Conservation (phyloP, 192 early-diverging fungal genomes). For the Jimgerdemannia lactiflua region DNA sequence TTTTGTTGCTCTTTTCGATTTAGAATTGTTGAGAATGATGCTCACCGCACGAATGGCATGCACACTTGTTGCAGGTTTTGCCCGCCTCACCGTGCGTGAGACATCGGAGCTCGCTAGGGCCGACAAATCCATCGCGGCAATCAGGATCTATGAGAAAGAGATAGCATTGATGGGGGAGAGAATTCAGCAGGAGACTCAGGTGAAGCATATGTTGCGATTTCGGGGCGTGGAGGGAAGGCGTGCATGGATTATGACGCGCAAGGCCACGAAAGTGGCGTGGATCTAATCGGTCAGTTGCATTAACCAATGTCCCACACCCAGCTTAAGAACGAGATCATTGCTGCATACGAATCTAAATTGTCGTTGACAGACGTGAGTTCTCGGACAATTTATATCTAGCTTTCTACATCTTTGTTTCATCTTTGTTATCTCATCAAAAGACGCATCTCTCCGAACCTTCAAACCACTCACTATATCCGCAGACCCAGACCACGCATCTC, state of each 20-base stretch:
- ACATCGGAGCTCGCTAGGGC: neutral
- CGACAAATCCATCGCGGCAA: neutral
- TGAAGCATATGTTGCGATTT: neutral
- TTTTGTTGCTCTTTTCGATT: too few species aligned
- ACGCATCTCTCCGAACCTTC: neutral
- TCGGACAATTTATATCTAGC: neutral
- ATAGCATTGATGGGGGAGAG: neutral
- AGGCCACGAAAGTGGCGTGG: too few species aligned
- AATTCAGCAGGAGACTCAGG: neutral
- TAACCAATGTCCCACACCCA: neutral
- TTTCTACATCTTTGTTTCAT: neutral
- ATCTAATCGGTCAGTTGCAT: neutral
- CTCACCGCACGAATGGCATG: too few species aligned
- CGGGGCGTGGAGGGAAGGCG: too few species aligned
- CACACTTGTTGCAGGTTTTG: too few species aligned
- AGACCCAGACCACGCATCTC: neutral
- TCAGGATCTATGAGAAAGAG: neutral
- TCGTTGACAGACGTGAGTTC: neutral
- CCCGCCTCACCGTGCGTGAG: too few species aligned
- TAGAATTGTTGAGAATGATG: too few species aligned
- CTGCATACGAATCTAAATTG: neutral
- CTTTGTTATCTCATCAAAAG: too few species aligned
- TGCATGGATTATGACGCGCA: neutral
- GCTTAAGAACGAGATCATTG: neutral
- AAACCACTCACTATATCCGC: neutral